phyloP scores from a whole-genome alignment of 164 flowering plant genomes.

The Paratinospora sagittata region DNA sequence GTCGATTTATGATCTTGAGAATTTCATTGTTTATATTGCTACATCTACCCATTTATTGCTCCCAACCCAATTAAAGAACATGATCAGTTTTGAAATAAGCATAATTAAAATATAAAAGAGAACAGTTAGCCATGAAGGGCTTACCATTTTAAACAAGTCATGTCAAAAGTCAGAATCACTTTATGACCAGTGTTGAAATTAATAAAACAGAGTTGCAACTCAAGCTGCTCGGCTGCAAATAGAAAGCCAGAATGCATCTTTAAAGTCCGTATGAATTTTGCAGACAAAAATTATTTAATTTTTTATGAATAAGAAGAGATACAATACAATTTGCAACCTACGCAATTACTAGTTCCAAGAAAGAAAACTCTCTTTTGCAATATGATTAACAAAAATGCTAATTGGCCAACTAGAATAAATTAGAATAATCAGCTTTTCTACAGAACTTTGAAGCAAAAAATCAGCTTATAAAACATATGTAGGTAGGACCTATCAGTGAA shows the following conservation, averaged over 20 bases:
- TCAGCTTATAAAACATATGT: no score
- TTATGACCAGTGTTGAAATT: slow-evolving; percentile 40
- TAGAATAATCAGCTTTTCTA: no score
- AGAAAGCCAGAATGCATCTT: slow-evolving; percentile 3
- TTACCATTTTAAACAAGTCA: slow-evolving; percentile 64
- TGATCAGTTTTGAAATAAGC: not conserved
- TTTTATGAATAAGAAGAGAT: not conserved
- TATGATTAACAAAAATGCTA: not conserved
- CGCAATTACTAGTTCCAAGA: no score
- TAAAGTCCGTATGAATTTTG: not conserved
- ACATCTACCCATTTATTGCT: no score
- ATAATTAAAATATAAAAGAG: not conserved
- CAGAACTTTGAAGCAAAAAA: no score
- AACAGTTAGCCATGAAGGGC: not conserved
- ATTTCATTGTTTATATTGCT: no score
- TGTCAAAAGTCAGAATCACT: slow-evolving; percentile 48
- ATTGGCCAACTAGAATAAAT: not conserved
- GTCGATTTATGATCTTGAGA: no score
- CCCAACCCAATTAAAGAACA: no score
- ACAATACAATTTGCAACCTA: no score
- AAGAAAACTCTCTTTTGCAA: not conserved
- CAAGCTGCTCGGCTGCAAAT: slow-evolving; percentile 55
- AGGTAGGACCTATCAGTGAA: no score
- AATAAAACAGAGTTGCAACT: slow-evolving; percentile 51
- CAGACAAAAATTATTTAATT: not conserved